Base-by-base conservation (phyloP, 1,284 basidiomycete genomes). In the Cerioporus squamosus region DNA sequence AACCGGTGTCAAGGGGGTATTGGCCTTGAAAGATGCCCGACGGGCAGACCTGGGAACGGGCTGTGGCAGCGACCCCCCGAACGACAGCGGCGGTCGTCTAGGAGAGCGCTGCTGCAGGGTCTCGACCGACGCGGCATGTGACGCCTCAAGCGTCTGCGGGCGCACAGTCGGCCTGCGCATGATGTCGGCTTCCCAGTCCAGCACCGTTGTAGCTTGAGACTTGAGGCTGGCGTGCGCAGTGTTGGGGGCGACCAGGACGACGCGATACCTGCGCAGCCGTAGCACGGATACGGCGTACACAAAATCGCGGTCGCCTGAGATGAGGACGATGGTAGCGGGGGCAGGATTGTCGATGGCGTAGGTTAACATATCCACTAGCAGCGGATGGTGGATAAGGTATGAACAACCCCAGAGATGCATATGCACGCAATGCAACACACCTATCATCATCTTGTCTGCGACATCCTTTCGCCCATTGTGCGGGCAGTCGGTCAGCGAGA, bases 241-340 rank as follows among this genome's bases (percentile, higher is more conserved):
- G 67, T 66, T 46, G 72, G 81, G 59, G 51, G 82, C 79, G 45
- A 86, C 73, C 15, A 86, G 66, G 15, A 85, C 75, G 18, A 85
- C 77, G 38, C 73, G 70, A 68, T 85, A 84, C 49, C 71, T 72
- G 44, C 84, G 76, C 39, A 82, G 72, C 26, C 80, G 77, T n/a
- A 86, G 72, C 43, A 79, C 74, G 2, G 84, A 81, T 22, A 83
- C 72, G 17, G 81, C 80, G 68, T 86, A 86, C 1, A 82, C 79
- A 67, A 85, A 87, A 66, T 86, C 84, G 44, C 82, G 74, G 68
- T 86, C 84, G 14, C 81, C 81, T 2, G 83, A 79, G 51, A 87
- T 82, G 29, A 86, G 69, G 43, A 86, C 68, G 46, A 86, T 74
- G 5, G 84, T 84, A 38, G 76, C 75, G 2, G 82, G 80, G 3